Conservation (phyloP, 108 stramenopile genomes). For the Chaetoceros muelleri region DNA sequence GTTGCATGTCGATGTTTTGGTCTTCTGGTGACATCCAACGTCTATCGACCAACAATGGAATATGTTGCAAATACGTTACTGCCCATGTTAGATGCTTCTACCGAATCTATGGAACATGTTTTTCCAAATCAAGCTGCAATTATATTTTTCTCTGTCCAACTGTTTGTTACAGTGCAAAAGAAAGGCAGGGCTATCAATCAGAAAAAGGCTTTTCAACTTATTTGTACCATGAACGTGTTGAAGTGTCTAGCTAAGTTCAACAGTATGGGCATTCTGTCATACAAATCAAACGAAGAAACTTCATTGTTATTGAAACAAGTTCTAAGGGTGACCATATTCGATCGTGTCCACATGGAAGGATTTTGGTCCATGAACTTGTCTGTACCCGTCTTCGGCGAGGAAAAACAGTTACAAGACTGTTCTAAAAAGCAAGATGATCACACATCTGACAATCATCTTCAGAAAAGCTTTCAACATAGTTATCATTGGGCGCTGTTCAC, state of each 20-base stretch:
- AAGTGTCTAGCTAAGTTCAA: background rate
- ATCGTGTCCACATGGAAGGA: constrained; percentile 45
- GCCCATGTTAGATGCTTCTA: background rate
- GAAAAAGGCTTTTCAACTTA: background rate
- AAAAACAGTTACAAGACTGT: constrained; percentile 7
- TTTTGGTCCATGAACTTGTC: constrained; percentile 33
- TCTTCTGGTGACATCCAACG: background rate
- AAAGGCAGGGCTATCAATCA: background rate
- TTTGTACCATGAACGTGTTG: background rate
- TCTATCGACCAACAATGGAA: background rate
- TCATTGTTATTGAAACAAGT: background rate
- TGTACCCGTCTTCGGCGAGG: background rate
- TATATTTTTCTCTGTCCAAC: background rate
- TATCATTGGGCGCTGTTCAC: background rate
- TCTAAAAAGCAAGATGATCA: constrained; percentile 2
- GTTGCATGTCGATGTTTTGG: background rate
- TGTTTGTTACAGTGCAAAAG: background rate
- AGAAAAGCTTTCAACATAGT: background rate
- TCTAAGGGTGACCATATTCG: background rate
- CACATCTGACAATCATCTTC: background rate
- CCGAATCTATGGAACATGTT: background rate
- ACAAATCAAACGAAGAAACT: background rate
- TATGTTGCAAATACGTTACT: background rate
- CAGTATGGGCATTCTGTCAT: background rate
- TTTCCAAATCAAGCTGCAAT: background rate